phyloP scores from a whole-genome alignment of 441 rosid genomes.

The Croton laevigatus region DNA sequence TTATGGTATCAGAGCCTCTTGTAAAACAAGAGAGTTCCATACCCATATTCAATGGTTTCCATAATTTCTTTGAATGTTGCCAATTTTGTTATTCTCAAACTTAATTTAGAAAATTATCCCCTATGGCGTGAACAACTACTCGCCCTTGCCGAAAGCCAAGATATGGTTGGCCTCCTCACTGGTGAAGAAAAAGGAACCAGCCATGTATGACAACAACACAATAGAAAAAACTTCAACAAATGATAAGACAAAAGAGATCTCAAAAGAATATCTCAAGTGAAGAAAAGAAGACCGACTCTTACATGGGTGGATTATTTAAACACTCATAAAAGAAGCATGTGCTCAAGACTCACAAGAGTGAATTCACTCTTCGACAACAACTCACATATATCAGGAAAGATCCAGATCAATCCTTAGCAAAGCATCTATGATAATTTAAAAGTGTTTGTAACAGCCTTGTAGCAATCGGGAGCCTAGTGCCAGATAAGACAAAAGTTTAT shows the following conservation, averaged over 20 bases:
- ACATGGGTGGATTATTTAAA: not conserved
- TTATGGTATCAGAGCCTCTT: no score
- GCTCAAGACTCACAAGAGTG: not conserved
- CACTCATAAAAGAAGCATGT: not conserved
- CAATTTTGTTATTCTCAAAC: no score
- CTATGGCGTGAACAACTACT: not conserved
- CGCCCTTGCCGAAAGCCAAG: not conserved
- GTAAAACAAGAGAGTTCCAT: not conserved
- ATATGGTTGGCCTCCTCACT: not conserved
- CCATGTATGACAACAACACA: not conserved
- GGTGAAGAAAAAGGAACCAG: not conserved
- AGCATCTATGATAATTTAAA: not conserved
- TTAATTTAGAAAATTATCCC: not conserved
- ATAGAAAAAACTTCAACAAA: not conserved
- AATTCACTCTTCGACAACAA: not conserved
- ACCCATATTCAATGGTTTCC: not conserved
- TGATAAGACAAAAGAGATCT: not conserved
- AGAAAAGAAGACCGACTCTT: not conserved
- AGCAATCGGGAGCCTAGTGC: conserved; percentile 2
- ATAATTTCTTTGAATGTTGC: no score
- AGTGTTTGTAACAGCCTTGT: not conserved
- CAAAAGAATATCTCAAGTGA: not conserved
- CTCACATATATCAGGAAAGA: conserved; percentile 10
- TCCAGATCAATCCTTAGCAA: not conserved
- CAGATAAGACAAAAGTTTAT: not conserved